A percentile compares a stretch with the other conserved stretches of the same genome.
These are phyloP conservation scores for Salicornia ramosissima DNA, from an alignment of 148 eudicot genomes.

Conservation along the genomic window DNA sequence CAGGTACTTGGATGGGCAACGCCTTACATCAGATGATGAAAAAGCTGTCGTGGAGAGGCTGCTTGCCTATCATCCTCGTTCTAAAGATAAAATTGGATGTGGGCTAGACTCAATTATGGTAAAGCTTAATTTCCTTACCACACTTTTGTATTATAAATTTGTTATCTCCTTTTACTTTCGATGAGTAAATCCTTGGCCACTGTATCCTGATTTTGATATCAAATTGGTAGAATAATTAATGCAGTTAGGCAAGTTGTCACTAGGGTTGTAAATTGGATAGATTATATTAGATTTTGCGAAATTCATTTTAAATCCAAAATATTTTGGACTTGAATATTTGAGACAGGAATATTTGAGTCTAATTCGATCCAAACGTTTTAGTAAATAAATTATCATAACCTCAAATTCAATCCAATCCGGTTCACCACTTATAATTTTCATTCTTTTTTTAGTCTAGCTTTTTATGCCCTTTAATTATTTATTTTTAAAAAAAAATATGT, in stretches of 20 bases:
- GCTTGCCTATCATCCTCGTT: conserved; percentile 71
- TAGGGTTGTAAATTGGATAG: background rate
- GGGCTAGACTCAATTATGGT: conserved; percentile 83
- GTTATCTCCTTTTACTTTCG: background rate
- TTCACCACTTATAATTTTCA: too few species aligned
- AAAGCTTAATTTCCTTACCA: conserved; percentile 14
- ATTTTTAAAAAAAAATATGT: too few species aligned
- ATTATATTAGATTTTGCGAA: too few species aligned
- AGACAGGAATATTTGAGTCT: too few species aligned
- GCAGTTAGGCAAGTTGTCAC: background rate
- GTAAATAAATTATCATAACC: too few species aligned
- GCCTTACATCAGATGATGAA: conserved; percentile 53
- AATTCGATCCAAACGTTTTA: too few species aligned
- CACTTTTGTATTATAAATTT: background rate
- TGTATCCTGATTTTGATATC: background rate
- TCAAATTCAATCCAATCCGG: too few species aligned
- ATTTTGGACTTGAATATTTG: too few species aligned
- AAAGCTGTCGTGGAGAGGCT: conserved; percentile 55
- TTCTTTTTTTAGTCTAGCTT: too few species aligned
- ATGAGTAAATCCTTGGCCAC: background rate
- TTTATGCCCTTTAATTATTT: too few species aligned
- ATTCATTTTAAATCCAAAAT: too few species aligned
- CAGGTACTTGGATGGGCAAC: conserved; percentile 80
- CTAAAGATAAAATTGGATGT: conserved; percentile 79
- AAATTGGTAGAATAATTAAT: background rate